These are phyloP conservation scores for Cercophora newfieldiana DNA, from an alignment of 495 filamentous ascomycete genomes.

Conservation along the genomic window DNA sequence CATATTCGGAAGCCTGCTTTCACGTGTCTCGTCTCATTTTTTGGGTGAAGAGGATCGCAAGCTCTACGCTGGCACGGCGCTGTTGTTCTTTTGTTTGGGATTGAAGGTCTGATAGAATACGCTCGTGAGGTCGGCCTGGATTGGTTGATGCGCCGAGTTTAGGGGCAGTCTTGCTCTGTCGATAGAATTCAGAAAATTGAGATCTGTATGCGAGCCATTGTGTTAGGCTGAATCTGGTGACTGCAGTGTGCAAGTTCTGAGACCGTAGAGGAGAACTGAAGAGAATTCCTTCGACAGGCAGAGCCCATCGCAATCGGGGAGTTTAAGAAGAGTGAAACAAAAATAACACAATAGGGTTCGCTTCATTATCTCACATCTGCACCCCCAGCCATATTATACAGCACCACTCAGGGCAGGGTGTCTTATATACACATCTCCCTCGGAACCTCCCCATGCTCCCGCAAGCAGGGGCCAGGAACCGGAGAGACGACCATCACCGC, in stretches of 20 bases:
- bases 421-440: neutral
- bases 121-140: neutral
- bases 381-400: too few species aligned
- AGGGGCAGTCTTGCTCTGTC: neutral
- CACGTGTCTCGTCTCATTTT: neutral
- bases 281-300: too few species aligned
- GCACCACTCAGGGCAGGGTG: neutral
- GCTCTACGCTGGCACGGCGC: neutral
- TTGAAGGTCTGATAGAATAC: neutral
- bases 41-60: neutral
- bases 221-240: too few species aligned
- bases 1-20: constrained; percentile 12
- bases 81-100: constrained; percentile 9
- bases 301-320: too few species aligned
- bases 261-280: neutral
- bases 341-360: too few species aligned
- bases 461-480: neutral
- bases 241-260: neutral
- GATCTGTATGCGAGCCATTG: neutral
- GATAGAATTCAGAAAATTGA: constrained; percentile 2
- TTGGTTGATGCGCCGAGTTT: neutral
- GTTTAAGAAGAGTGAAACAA: too few species aligned
- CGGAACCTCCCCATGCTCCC: neutral
- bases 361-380: neutral
- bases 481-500: neutral